Evolutionary conservation across 805 yeast genomes (phyloP).

Genomic region (Pichia ethanolica): DNA sequence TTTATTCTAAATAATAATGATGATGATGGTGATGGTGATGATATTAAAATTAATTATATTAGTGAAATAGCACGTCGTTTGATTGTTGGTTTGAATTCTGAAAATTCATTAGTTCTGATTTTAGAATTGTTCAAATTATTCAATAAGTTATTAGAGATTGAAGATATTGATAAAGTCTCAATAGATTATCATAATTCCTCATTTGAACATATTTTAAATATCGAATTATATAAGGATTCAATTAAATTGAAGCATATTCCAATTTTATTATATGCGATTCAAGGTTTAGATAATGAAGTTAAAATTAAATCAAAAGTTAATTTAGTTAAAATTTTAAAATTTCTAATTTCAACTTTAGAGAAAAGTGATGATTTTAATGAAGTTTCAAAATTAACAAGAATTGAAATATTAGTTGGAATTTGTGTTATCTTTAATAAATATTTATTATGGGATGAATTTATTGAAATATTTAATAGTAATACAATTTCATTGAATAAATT

Average conservation of each 20-base stretch:
- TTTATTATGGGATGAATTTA: conserved; percentile 4
- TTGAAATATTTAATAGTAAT: not conserved
- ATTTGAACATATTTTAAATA: not conserved
- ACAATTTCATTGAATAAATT: not conserved
- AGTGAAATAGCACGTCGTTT: conserved; percentile 5
- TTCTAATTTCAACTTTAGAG: not conserved
- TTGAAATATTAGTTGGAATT: conserved; percentile 8
- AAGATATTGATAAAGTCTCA: not conserved
- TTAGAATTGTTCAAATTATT: conserved; percentile 1
- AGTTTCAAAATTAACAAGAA: not conserved
- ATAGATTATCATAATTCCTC: not conserved
- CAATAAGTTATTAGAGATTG: not conserved
- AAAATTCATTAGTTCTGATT: not conserved
- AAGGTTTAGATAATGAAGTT: conserved; percentile 4
- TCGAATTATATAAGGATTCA: not conserved
- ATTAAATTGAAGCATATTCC: not conserved
- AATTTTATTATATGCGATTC: conserved; percentile 2
- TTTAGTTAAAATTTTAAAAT: not conserved
- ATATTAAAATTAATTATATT: not conserved
- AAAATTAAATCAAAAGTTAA: not conserved
- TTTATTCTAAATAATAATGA: not conserved
- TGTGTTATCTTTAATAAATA: conserved; percentile 10
- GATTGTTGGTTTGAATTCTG: conserved; percentile 2
- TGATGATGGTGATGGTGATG: not conserved
- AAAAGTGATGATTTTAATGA: not conserved